These are phyloP conservation scores for Arabidopsis lyrata DNA, from an alignment of 441 rosid species.

Conservation along the genomic window DNA sequence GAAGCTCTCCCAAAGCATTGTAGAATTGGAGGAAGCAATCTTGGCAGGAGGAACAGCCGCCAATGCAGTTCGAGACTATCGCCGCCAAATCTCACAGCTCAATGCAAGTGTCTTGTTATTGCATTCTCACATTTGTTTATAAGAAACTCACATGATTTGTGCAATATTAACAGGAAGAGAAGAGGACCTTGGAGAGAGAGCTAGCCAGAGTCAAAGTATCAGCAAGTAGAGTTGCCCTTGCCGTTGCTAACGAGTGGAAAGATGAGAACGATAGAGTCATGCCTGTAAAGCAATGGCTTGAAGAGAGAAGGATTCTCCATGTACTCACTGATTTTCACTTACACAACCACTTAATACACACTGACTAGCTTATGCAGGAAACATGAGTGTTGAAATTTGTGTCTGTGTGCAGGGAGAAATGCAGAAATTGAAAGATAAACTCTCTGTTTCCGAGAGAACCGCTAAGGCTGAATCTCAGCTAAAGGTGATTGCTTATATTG, in stretches of 20 bases:
- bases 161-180: slow-evolving; percentile 67
- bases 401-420: slow-evolving; percentile 73
- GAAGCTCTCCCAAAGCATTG: slow-evolving; percentile 83
- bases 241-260: slow-evolving; percentile 95
- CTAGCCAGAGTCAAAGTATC: slow-evolving; percentile 84
- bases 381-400: slow-evolving; percentile 9
- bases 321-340: slow-evolving; percentile 47
- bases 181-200: slow-evolving; percentile 91
- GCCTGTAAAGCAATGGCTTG: slow-evolving; percentile 94
- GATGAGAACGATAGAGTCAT: slow-evolving; percentile 91
- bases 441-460: slow-evolving; percentile 78
- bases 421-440: slow-evolving; percentile 81
- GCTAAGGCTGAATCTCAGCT: slow-evolving; percentile 91
- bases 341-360: neutral
- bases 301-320: slow-evolving; percentile 86
- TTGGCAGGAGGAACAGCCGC: slow-evolving; percentile 89
- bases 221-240: slow-evolving; percentile 81
- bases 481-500: slow-evolving; percentile 57
- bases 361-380: neutral
- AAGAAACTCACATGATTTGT: slow-evolving; percentile 8
- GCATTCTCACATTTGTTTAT: neutral
- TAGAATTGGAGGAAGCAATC: slow-evolving; percentile 83
- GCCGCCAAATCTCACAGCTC: slow-evolving; percentile 75
- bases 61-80: slow-evolving; percentile 75
- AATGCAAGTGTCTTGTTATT: slow-evolving; percentile 53